These are phyloP conservation scores for Themeda triandra DNA, from an alignment of 176 grass and related monocot species.

Conservation along the genomic window DNA sequence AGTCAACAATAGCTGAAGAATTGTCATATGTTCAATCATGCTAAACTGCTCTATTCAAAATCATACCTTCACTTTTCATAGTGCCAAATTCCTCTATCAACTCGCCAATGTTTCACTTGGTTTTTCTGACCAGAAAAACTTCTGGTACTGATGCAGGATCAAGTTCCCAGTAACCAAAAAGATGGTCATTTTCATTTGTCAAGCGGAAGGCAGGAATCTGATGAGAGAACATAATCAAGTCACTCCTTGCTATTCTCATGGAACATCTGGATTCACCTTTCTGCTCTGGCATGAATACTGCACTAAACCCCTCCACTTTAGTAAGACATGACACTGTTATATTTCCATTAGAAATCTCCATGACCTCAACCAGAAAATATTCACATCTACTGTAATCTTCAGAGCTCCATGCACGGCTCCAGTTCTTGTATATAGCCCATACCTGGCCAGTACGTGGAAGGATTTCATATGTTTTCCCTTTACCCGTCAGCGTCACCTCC, in stretches of 20 bases:
- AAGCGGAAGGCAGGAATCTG: conserved; percentile 55
- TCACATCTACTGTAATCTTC: conserved; percentile 44
- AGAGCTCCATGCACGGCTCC: conserved; percentile 40
- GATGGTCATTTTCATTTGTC: conserved; percentile 25
- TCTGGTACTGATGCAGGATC: conserved; percentile 62
- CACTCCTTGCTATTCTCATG: conserved; percentile 33
- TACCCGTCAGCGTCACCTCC: conserved; percentile 4
- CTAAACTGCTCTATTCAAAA: neutral
- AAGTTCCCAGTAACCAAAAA: conserved; percentile 62
- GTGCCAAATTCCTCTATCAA: too few relatives aligned
- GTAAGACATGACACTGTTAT: conserved; percentile 36
- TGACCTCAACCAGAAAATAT: conserved; percentile 52
- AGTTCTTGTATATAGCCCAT: conserved; percentile 75
- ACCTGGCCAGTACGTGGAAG: conserved; percentile 46
- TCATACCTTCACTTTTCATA: neutral
- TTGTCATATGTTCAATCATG: neutral
- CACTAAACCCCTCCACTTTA: conserved; percentile 49
- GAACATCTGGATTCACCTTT: neutral
- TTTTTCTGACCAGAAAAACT: neutral
- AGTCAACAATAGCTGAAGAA: neutral
- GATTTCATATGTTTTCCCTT: conserved; percentile 45
- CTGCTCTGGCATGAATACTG: conserved; percentile 48
- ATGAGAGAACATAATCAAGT: conserved; percentile 67
- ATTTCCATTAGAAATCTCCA: neutral
- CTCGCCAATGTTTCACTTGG: too few relatives aligned